phyloP scores from a whole-genome alignment of 2,329 filamentous ascomycete genomes.

The Fusarium sacchari region DNA sequence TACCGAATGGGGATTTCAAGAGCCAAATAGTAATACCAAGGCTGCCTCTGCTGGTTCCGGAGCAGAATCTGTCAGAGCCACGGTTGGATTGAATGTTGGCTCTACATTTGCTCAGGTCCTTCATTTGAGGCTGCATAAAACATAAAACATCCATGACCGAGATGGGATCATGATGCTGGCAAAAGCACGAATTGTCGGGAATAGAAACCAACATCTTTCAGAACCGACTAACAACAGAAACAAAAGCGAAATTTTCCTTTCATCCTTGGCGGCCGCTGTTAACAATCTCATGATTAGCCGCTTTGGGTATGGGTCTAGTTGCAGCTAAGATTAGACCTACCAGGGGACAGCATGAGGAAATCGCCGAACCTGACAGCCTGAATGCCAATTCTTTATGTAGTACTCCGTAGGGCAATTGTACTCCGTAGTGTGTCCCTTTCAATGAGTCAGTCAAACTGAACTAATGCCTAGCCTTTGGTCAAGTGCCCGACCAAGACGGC shows the following conservation, averaged over 20 bases:
- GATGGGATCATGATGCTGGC: neutral
- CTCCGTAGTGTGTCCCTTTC: neutral
- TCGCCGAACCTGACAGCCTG: slow-evolving; percentile 18
- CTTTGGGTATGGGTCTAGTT: slow-evolving; percentile 27
- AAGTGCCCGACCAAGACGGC: slow-evolving; percentile 1
- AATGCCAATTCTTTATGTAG: neutral
- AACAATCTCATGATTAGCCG: neutral
- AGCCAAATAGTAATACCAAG: neutral
- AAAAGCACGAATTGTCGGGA: neutral
- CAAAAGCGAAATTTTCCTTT: slow-evolving; percentile 8
- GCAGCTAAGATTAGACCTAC: slow-evolving; percentile 14
- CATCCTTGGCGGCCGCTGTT: slow-evolving; percentile 7
- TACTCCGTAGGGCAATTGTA: slow-evolving; percentile 21
- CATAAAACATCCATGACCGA: slow-evolving; percentile 12
- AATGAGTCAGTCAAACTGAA: neutral
- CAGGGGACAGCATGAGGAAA: slow-evolving; percentile 24
- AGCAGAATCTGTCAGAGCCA: neutral
- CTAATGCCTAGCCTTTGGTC: neutral
- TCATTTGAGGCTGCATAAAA: neutral
- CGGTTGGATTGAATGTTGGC: neutral
- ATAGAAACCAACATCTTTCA: slow-evolving; percentile 10
- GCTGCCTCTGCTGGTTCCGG: neutral
- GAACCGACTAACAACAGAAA: neutral
- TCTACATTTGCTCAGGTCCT: neutral
- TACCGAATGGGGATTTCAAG: neutral